Evolutionary conservation across 768 basidiomycete species (phyloP).

Genomic region (Cystoderma amianthinum): DNA sequence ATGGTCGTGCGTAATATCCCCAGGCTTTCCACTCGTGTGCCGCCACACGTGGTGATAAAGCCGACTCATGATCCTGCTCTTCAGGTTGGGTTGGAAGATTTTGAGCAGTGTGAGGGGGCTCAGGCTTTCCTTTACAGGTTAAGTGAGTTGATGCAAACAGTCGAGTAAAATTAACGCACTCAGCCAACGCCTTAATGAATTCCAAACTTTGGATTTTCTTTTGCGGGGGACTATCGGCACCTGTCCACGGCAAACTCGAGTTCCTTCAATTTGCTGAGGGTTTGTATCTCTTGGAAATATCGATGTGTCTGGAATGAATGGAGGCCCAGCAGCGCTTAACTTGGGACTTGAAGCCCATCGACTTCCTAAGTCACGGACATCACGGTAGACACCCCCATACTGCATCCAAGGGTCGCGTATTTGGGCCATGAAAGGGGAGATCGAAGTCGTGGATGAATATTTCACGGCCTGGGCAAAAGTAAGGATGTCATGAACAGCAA

Average conservation of each 20-base stretch:
- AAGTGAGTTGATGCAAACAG: not conserved
- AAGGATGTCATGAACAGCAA: too few species aligned
- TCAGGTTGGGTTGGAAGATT: not conserved
- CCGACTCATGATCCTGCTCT: not conserved
- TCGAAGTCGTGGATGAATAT: too few species aligned
- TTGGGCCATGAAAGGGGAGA: not conserved
- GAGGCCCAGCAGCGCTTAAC: not conserved
- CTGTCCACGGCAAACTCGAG: not conserved
- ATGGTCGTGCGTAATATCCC: slow-evolving; percentile 47
- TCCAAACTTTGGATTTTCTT: not conserved
- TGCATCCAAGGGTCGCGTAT: not conserved
- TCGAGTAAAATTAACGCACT: not conserved
- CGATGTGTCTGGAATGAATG: not conserved
- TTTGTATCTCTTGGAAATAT: not conserved
- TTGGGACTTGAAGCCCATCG: slow-evolving; percentile 1
- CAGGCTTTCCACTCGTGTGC: slow-evolving; percentile 45
- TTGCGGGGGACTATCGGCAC: not conserved
- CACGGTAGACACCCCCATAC: slow-evolving; percentile 1
- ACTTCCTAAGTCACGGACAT: not conserved
- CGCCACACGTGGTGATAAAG: not conserved
- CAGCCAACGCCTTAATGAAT: too few species aligned
- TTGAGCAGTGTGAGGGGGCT: not conserved
- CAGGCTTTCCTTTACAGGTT: not conserved
- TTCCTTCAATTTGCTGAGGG: not conserved
- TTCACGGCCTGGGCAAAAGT: too few species aligned